Conservation (phyloP, 495 filamentous ascomycete genomes). For the Neurospora tetraspora region DNA sequence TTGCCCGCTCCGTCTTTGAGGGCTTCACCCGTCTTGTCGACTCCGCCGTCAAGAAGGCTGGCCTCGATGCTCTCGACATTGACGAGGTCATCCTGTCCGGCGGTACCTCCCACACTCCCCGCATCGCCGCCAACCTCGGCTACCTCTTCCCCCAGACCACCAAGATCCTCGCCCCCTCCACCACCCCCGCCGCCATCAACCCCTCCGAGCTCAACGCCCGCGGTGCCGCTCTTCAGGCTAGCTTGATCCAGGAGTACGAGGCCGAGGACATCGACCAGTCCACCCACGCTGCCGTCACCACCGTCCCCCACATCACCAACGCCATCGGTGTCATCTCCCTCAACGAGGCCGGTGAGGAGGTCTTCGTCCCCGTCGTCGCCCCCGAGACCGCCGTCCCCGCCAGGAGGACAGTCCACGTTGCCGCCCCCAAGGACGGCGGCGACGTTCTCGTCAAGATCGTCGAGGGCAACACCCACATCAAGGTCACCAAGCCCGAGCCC, state of each 20-base stretch:
- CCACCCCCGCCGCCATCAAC: conserved; percentile 69
- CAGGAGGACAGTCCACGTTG: conserved; percentile 67
- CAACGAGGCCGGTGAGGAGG: conserved; percentile 46
- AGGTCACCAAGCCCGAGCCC: conserved; percentile 74
- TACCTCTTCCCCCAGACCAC: conserved; percentile 75
- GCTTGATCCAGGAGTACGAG: conserved; percentile 85
- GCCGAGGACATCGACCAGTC: conserved; percentile 89
- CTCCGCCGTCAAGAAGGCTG: conserved; percentile 81
- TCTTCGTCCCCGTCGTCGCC: conserved; percentile 68
- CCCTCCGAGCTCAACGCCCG: conserved; percentile 81
- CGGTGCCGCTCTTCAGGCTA: conserved; percentile 92
- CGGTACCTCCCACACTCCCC: conserved; percentile 86
- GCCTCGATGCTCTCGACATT: conserved; percentile 83
- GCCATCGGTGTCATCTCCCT: conserved; percentile 80
- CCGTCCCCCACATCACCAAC: conserved; percentile 77
- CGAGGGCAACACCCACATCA: conserved; percentile 81
- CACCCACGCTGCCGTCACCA: conserved; percentile 89
- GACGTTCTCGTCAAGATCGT: conserved; percentile 78
- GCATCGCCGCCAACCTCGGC: conserved; percentile 66
- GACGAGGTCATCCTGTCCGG: conserved; percentile 92
- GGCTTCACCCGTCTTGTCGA: conserved; percentile 79
- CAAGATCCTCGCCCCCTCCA: conserved; percentile 71
- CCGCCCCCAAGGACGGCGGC: conserved; percentile 64
- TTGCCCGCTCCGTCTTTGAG: conserved; percentile 71
- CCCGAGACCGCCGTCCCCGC: conserved; percentile 86